Evolutionary conservation across 352 stramenopile genomes (phyloP).

Genomic region (Blastocystis sp.): DNA sequence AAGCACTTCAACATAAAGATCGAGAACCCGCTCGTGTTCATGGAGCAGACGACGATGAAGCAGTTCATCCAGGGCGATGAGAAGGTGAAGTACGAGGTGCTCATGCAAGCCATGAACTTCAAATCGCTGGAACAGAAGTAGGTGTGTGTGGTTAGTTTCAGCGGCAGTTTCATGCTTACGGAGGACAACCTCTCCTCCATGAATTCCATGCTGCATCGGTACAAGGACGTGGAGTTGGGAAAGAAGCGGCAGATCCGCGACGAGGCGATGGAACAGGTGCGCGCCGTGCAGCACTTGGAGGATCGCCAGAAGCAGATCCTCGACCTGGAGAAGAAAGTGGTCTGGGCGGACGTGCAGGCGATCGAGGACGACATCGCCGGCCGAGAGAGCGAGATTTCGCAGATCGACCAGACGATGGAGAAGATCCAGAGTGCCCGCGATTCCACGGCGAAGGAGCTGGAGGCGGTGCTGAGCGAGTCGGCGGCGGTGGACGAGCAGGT

Average conservation of each 20-base stretch:
- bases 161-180: background rate
- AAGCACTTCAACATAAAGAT: constrained; percentile 59
- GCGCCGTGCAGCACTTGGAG: constrained; percentile 6
- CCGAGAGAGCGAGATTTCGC: background rate
- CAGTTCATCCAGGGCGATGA: constrained; percentile 63
- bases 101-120: constrained; percentile 62
- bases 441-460: background rate
- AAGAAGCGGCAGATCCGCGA: constrained; percentile 11
- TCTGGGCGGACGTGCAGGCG: constrained; percentile 7
- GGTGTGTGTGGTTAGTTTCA: background rate
- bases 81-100: constrained; percentile 43
- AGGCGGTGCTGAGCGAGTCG: background rate
- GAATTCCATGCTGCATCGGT: constrained; percentile 11
- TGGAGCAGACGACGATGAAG: constrained; percentile 62
- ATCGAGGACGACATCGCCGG: background rate
- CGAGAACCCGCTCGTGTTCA: constrained; percentile 58
- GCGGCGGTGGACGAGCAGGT: background rate
- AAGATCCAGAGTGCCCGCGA: background rate
- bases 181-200: constrained; percentile 10
- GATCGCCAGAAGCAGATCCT: background rate
- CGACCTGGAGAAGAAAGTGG: background rate
- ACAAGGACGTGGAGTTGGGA: constrained; percentile 42
- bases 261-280: background rate
- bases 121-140: constrained; percentile 27
- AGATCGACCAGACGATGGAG: background rate